Conservation (phyloP, 768 basidiomycete species). For the Leccinum imitatum region DNA sequence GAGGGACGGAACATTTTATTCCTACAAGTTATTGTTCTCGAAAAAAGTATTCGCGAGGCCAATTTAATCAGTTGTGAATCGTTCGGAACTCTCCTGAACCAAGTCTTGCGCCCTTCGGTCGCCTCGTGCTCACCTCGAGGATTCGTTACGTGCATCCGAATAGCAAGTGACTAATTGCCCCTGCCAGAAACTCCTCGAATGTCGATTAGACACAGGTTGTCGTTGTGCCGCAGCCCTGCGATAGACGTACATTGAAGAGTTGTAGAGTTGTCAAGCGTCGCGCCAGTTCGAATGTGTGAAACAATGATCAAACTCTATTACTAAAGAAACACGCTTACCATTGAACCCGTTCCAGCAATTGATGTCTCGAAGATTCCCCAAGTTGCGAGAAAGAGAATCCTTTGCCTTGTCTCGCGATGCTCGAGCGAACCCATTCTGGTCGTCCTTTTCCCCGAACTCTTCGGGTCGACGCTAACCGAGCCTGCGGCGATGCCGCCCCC, state of each 20-base stretch:
- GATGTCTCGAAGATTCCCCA: neutral
- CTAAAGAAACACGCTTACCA: neutral
- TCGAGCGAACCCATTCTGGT: neutral
- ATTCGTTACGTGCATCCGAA: conserved; percentile 8
- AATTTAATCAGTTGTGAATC: neutral
- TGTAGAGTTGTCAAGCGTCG: neutral
- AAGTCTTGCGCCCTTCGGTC: conserved; percentile 9
- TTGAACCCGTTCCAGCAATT: neutral
- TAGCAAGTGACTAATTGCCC: conserved; percentile 3
- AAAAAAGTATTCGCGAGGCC: neutral
- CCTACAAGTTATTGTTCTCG: too few relatives aligned
- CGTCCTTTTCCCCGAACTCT: conserved; percentile 10
- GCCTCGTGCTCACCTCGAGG: conserved; percentile 28
- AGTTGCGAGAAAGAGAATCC: neutral
- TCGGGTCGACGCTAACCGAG: conserved; percentile 13
- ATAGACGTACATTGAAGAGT: neutral
- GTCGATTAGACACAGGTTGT: neutral
- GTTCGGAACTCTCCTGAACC: neutral
- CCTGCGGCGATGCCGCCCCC: conserved; percentile 20
- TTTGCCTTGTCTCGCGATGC: conserved; percentile 1
- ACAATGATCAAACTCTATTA: neutral
- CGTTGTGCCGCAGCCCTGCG: neutral
- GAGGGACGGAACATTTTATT: too few relatives aligned
- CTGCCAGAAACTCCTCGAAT: neutral
- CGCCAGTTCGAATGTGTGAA: neutral